Percentiles rank a stretch among this genome's conserved stretches.
These are phyloP conservation scores for Ceratobasidium sp. DNA, from an alignment of 1,284 basidiomycete species.

Conservation along the genomic window DNA sequence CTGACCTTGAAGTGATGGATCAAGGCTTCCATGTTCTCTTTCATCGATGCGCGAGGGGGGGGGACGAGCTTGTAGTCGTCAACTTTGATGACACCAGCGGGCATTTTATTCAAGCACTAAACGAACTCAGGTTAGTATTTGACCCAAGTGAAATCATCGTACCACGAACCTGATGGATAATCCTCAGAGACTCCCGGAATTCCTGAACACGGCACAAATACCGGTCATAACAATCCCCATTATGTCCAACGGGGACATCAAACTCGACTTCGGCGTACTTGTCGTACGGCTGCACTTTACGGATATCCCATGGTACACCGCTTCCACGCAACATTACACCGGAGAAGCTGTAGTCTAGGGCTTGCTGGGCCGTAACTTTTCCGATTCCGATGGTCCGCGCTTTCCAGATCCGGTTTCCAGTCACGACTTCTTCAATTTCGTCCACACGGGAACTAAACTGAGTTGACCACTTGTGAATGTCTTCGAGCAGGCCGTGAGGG, in stretches of 20 bases:
- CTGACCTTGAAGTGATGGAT: conserved; percentile 97
- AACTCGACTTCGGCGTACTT: conserved; percentile 99
- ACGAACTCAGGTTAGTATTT: conserved; percentile 4
- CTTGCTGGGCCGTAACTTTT: conserved; percentile 89
- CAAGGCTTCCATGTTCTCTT: conserved; percentile 97
- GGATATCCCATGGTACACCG: conserved; percentile 94
- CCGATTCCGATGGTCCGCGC: conserved; percentile 92
- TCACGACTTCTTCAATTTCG: conserved; percentile 98
- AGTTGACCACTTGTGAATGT: conserved; percentile 98
- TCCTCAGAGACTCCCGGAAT: conserved; percentile 92
- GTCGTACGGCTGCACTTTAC: conserved; percentile 93
- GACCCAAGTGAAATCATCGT: background rate
- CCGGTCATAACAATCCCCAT: conserved; percentile 96
- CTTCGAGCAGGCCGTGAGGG: conserved; percentile 94
- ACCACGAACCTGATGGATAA: conserved; percentile 74
- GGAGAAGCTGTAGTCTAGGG: conserved; percentile 91
- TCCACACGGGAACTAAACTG: conserved; percentile 92
- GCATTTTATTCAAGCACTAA: conserved; percentile 96
- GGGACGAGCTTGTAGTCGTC: conserved; percentile 98
- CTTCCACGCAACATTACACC: conserved; percentile 97
- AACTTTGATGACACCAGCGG: conserved; percentile 89
- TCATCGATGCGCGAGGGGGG: conserved; percentile 97
- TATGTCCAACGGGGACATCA: conserved; percentile 93
- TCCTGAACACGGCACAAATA: conserved; percentile 98
- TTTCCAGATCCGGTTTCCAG: conserved; percentile 98